Evolutionary conservation across 2,329 filamentous ascomycete genomes (phyloP).

Genomic region (Cercospora sesami): DNA sequence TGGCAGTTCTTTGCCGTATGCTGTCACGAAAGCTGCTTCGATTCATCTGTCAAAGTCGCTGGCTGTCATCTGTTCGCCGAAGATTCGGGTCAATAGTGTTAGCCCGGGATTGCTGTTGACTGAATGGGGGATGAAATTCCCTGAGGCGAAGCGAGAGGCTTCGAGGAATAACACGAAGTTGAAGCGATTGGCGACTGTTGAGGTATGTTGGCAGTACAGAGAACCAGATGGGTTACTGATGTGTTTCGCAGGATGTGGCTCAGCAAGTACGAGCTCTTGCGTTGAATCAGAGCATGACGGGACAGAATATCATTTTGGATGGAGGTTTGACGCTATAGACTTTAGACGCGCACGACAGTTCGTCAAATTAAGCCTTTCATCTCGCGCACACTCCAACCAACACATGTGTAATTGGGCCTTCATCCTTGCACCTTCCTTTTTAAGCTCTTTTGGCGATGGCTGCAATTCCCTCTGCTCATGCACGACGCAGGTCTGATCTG

Average conservation of each 20-base stretch:
- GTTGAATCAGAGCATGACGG: constrained; percentile 53
- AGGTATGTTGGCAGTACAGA: constrained; percentile 37
- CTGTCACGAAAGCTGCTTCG: constrained; percentile 42
- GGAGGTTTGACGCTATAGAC: constrained; percentile 30
- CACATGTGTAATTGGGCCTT: not conserved
- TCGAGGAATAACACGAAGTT: constrained; percentile 48
- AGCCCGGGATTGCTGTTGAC: constrained; percentile 53
- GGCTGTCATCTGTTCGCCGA: constrained; percentile 55
- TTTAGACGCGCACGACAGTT: not conserved
- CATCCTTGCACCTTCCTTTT: not conserved
- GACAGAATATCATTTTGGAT: constrained; percentile 56
- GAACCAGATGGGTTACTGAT: constrained; percentile 7
- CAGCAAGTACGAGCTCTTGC: constrained; percentile 55
- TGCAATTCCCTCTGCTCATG: not conserved
- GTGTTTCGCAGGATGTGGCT: constrained; percentile 49
- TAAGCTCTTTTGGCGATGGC: not conserved
- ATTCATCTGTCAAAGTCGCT: constrained; percentile 59
- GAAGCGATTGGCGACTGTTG: constrained; percentile 56
- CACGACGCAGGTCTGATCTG: not conserved
- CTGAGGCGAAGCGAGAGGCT: constrained; percentile 47
- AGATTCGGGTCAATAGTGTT: constrained; percentile 61
- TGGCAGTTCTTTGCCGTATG: constrained; percentile 57
- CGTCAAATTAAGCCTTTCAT: not conserved
- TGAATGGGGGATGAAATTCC: constrained; percentile 53
- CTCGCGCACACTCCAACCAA: not conserved